phyloP scores from a whole-genome alignment of 179 eudicot species.

The Monotropa hypopitys region DNA sequence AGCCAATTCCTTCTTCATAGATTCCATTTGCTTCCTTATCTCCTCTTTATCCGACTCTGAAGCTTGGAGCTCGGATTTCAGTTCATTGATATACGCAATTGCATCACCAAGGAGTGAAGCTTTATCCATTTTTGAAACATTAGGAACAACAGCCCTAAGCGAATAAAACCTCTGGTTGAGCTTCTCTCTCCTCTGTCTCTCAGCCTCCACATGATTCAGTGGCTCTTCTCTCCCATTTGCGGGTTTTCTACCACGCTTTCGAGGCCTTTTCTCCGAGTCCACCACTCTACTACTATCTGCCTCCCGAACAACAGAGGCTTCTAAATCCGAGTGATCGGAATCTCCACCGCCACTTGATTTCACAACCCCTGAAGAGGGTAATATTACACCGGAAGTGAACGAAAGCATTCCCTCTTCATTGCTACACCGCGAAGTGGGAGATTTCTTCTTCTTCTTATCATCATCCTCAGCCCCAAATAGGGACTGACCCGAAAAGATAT shows the following conservation, averaged over 20 bases:
- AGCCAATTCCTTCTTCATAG: conserved; percentile 40
- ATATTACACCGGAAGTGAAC: conserved; percentile 50
- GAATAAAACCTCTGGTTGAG: conserved; percentile 89
- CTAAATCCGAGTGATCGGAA: conserved; percentile 74
- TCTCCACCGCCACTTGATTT: conserved; percentile 41
- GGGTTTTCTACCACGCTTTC: conserved; percentile 80
- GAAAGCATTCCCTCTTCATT: conserved; percentile 72
- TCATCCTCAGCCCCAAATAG: conserved; percentile 27
- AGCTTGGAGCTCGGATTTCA: conserved; percentile 48
- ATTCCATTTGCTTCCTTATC: conserved; percentile 28
- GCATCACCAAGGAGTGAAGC: conserved; percentile 93
- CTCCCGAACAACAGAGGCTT: conserved; percentile 53
- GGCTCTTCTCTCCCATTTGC: conserved; percentile 80
- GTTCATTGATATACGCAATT: conserved; percentile 64
- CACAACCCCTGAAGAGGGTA: conserved; percentile 33
- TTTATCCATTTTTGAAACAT: conserved; percentile 90
- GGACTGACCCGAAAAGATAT: conserved; percentile 28
- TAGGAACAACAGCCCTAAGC: conserved; percentile 80
- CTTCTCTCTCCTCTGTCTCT: conserved; percentile 74
- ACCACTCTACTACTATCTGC: conserved; percentile 47
- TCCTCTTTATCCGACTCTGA: conserved; percentile 40
- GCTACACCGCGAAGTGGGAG: conserved; percentile 39
- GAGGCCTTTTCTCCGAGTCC: conserved; percentile 51
- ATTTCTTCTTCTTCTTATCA: conserved; percentile 35
- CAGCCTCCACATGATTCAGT: conserved; percentile 93